Evolutionary conservation across 2,329 filamentous ascomycete genomes (phyloP).

Genomic region (Fusarium neocosmosporiellum): DNA sequence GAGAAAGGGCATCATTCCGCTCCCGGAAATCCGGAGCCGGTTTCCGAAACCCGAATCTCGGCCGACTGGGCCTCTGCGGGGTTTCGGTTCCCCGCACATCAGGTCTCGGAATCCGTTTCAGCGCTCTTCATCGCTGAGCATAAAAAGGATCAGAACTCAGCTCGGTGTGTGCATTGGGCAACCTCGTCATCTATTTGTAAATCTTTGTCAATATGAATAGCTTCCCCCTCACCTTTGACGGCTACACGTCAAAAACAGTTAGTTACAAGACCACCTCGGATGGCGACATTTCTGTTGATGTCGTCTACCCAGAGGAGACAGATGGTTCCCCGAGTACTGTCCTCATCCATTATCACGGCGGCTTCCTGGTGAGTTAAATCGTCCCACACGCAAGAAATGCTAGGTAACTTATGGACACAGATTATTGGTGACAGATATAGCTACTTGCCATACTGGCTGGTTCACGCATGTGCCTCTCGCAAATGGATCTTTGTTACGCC

Average conservation of each 20-base stretch:
- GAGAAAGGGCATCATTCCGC: neutral
- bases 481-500: slow-evolving; percentile 41
- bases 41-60: neutral
- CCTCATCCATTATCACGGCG: slow-evolving; percentile 36
- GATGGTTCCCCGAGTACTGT: slow-evolving; percentile 18
- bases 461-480: slow-evolving; percentile 27
- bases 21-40: neutral
- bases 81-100: neutral
- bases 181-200: neutral
- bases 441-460: slow-evolving; percentile 34
- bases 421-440: slow-evolving; percentile 38
- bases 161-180: neutral
- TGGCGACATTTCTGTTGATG: slow-evolving; percentile 30
- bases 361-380: slow-evolving; percentile 17
- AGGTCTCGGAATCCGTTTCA: neutral
- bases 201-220: neutral
- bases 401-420: slow-evolving; percentile 5
- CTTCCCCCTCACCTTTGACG: slow-evolving; percentile 10
- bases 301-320: slow-evolving; percentile 27
- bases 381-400: accelerated
- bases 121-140: neutral
- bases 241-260: slow-evolving; percentile 31
- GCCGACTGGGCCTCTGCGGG: neutral
- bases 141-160: neutral
- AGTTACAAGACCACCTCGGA: slow-evolving; percentile 21